Base-by-base conservation (phyloP, 192 early-diverging fungal genomes). In the Glomus cerebriforme region DNA sequence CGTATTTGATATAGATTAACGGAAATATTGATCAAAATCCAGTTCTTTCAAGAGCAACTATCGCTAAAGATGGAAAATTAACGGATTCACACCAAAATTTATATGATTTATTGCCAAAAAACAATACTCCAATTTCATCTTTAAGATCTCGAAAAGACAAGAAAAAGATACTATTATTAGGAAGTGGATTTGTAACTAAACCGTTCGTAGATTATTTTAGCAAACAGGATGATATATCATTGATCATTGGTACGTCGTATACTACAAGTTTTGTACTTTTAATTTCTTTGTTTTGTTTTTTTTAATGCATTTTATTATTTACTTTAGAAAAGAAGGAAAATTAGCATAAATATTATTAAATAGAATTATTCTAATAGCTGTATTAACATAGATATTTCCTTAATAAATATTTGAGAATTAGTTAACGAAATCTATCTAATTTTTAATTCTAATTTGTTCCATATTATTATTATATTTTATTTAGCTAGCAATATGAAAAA, bases 161-260 rank as follows among this genome's bases (percentile, higher is more conserved):
- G 35, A 78, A 87, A 68, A 90, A 85, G 29, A 81, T 86, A 2
- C 64, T 86, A 3, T 47, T 86, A 24, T 66, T 83, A 7, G 81
- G 83, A 13, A 67, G 65, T 67, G 65, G 98, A 12, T 96, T 96
- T 84, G 98, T 99, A 24, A 92, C 95, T 29, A 92, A 89, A 78
- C 98, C 98, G 19, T 83, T 96, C 26, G 94, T 98, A 24, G 94
- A 99, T 66, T 95, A 97, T 82, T 81, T 99, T 35, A 78, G 91
- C 0, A 81, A 92, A 19, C 78, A 82, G 17, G 79, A 83, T 10
- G 80, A 92, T 74, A 84, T 88, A 59, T 79, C 85, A 37, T 84
- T 96, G 58, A 94, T 91, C 13, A 90, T 99, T 81, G 92, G 90
- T 91, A 83, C 69, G 59, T 62, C 12, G 26, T 4, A 17, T 54